phyloP scores from a whole-genome alignment of 495 filamentous ascomycete species.

The Filosporella fistucella region DNA sequence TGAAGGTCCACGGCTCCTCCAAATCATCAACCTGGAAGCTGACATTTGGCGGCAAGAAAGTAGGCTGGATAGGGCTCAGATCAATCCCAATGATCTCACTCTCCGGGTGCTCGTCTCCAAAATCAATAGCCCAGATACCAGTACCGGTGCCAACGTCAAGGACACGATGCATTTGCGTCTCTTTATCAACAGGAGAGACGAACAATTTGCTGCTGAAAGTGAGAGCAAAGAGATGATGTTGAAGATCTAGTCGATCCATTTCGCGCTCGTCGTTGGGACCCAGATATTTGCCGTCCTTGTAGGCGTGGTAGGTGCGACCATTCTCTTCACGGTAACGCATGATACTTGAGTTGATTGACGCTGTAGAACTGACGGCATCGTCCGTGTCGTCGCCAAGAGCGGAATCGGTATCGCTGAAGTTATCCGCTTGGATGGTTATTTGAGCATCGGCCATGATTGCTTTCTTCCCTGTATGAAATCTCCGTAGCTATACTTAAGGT shows the following conservation, averaged over 20 bases:
- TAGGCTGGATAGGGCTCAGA: slow-evolving; percentile 48
- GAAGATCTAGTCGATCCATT: slow-evolving; percentile 35
- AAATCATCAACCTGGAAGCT: slow-evolving; percentile 49
- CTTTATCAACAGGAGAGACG: slow-evolving; percentile 23
- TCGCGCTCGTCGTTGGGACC: slow-evolving; percentile 44
- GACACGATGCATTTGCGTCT: slow-evolving; percentile 31
- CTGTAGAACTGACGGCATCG: slow-evolving; percentile 11
- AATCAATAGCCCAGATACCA: slow-evolving; percentile 44
- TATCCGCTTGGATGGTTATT: no score
- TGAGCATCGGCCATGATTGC: no score
- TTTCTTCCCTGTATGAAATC: no score
- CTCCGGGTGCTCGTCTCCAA: slow-evolving; percentile 28
- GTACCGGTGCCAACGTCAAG: slow-evolving; percentile 44
- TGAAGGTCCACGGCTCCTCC: slow-evolving; percentile 49
- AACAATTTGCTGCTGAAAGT: slow-evolving; percentile 37
- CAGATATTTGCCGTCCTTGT: slow-evolving; percentile 31
- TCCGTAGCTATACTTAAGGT: no score
- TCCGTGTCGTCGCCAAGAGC: neutral
- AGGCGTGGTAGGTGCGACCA: slow-evolving; percentile 38
- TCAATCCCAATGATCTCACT: slow-evolving; percentile 41
- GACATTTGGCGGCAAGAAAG: slow-evolving; percentile 43
- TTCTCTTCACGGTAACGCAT: slow-evolving; percentile 34
- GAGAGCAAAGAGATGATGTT: slow-evolving; percentile 41
- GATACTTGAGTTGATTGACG: slow-evolving; percentile 31
- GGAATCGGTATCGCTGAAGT: no score